phyloP scores from a whole-genome alignment of 192 early-diverging fungal species.

The Coemansia sp. region DNA sequence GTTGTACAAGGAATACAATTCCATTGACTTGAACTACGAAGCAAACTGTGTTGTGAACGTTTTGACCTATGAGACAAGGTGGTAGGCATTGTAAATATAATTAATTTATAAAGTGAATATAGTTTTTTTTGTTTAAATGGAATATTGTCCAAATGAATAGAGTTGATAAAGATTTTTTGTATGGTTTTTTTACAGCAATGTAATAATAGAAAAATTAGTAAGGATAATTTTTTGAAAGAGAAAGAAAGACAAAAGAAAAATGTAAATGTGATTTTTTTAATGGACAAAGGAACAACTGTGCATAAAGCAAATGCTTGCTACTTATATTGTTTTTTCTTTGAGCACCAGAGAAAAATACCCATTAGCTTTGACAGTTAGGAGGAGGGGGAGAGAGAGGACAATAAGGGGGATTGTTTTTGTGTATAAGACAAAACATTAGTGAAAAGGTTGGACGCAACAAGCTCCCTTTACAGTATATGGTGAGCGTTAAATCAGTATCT shows the following conservation, averaged over 20 bases:
- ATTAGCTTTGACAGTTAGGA: too few relatives aligned
- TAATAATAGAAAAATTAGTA: background rate
- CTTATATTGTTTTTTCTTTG: background rate
- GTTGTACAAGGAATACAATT: slow-evolving; percentile 5
- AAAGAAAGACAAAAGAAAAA: background rate
- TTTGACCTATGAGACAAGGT: background rate
- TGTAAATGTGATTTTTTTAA: background rate
- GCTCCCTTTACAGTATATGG: too few relatives aligned
- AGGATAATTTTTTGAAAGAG: background rate
- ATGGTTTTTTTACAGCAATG: background rate
- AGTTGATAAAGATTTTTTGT: too few relatives aligned
- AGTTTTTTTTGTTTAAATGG: background rate
- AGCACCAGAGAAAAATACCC: too few relatives aligned
- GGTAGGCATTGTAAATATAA: background rate
- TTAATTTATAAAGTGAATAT: too few relatives aligned
- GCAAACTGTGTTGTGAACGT: background rate
- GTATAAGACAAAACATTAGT: too few relatives aligned
- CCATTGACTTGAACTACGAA: background rate
- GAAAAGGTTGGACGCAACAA: too few relatives aligned
- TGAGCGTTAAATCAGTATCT: too few relatives aligned
- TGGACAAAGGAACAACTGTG: background rate
- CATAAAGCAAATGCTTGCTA: background rate
- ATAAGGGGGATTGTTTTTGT: too few relatives aligned
- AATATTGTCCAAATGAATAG: background rate
- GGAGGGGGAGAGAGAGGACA: too few relatives aligned